These are phyloP conservation scores for Nicotiana undulata DNA, from an alignment of 257 asterid genomes.

Conservation along the genomic window DNA sequence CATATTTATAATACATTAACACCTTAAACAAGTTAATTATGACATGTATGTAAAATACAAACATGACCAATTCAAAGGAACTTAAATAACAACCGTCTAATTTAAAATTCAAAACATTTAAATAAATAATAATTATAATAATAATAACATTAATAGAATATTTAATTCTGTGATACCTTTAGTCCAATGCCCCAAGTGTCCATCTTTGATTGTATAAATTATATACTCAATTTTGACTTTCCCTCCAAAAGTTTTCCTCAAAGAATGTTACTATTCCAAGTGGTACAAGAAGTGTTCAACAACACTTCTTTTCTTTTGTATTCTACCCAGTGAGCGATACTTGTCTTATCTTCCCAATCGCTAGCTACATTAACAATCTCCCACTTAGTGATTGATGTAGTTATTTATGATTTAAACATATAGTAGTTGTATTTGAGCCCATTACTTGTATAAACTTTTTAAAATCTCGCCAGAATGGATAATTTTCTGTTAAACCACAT, in stretches of 20 bases:
- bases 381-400: neutral
- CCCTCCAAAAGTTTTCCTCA: neutral
- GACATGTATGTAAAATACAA: neutral
- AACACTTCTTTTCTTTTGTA: neutral
- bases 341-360: neutral
- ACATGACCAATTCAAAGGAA: neutral
- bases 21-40: neutral
- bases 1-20: neutral
- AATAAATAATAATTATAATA: neutral
- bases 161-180: neutral
- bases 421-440: neutral
- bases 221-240: neutral
- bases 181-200: neutral
- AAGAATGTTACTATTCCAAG: neutral
- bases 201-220: neutral
- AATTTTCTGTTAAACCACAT: neutral
- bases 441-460: neutral
- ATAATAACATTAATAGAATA: neutral
- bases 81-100: neutral
- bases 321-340: constrained; percentile 4
- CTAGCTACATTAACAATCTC: neutral
- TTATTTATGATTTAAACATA: neutral
- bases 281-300: neutral
- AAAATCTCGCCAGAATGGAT: neutral
- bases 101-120: neutral